Percentiles rank a stretch among this genome's conserved stretches.
Conservation (phyloP, 202 grass and related monocot species). For the Zizania palustris region DNA sequence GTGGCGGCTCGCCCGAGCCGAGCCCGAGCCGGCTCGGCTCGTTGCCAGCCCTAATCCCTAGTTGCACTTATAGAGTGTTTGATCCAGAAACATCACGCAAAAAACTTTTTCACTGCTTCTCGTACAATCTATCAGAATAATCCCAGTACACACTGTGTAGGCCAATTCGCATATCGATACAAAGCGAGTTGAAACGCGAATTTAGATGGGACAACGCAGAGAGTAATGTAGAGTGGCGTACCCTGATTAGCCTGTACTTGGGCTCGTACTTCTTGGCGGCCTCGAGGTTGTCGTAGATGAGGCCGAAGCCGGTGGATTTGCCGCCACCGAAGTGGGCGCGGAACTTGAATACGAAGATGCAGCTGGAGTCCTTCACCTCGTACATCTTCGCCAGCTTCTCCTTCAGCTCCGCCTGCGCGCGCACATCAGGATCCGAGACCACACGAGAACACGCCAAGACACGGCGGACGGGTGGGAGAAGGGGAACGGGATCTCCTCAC, state of each 20-base stretch:
- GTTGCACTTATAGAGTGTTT: too few species aligned
- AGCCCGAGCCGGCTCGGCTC: too few species aligned
- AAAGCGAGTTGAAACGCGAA: too few species aligned
- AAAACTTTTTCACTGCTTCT: too few species aligned
- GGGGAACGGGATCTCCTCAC: constrained; percentile 39
- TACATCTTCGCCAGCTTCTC: constrained; percentile 75
- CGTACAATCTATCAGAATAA: too few species aligned
- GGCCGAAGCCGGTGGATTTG: constrained; percentile 90
- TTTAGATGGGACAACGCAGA: neutral
- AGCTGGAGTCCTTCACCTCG: constrained; percentile 85
- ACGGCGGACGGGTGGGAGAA: neutral
- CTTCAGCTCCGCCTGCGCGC: constrained; percentile 78
- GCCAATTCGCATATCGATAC: too few species aligned
- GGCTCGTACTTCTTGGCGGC: constrained; percentile 93
- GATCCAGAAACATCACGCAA: too few species aligned
- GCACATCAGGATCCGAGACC: neutral
- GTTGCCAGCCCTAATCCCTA: too few species aligned
- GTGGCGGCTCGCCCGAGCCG: too few species aligned
- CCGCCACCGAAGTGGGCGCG: constrained; percentile 95
- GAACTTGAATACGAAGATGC: constrained; percentile 98
- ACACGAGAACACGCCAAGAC: neutral
- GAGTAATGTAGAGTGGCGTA: constrained; percentile 24
- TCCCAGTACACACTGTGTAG: too few species aligned
- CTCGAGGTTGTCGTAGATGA: constrained; percentile 89
- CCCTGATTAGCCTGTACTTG: constrained; percentile 95